A percentile compares a stretch with the other conserved stretches of the same genome.
Conservation (phyloP, 148 eudicot species). For the Rheum nobile region DNA sequence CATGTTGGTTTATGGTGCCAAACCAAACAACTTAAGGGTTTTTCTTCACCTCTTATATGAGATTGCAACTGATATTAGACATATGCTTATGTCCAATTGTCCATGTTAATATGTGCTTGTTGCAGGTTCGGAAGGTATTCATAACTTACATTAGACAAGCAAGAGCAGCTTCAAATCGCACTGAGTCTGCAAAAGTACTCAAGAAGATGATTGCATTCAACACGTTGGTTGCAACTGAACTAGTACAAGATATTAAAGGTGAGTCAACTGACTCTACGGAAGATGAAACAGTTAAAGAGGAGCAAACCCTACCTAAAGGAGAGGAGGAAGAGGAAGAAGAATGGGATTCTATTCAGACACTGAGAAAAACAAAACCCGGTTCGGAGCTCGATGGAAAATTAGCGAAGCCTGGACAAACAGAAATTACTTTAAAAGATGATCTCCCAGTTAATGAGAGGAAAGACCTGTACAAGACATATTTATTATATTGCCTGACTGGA, state of each 20-base stretch:
- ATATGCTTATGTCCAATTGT: background rate
- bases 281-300: slow-evolving; percentile 43
- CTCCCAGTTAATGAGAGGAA: slow-evolving; percentile 68
- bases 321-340: slow-evolving; percentile 42
- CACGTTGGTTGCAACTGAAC: slow-evolving; percentile 61
- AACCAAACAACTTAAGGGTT: background rate
- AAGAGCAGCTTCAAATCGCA: slow-evolving; percentile 51
- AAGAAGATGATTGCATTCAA: slow-evolving; percentile 79
- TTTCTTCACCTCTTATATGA: background rate
- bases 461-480: slow-evolving; percentile 73
- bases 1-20: too few species aligned
- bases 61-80: background rate
- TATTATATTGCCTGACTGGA: slow-evolving; percentile 68
- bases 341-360: slow-evolving; percentile 72
- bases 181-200: slow-evolving; percentile 62
- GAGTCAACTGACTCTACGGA: slow-evolving; percentile 40
- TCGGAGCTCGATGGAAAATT: slow-evolving; percentile 25
- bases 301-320: slow-evolving; percentile 23
- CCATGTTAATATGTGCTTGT: background rate
- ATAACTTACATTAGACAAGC: slow-evolving; percentile 63
- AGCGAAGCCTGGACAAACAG: slow-evolving; percentile 53
- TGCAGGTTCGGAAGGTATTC: slow-evolving; percentile 74
- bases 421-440: slow-evolving; percentile 70
- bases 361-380: slow-evolving; percentile 43
- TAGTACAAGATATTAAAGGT: slow-evolving; percentile 83